These are phyloP conservation scores for Eucalyptus brandiana DNA, from an alignment of 345 rosid species.

Conservation along the genomic window DNA sequence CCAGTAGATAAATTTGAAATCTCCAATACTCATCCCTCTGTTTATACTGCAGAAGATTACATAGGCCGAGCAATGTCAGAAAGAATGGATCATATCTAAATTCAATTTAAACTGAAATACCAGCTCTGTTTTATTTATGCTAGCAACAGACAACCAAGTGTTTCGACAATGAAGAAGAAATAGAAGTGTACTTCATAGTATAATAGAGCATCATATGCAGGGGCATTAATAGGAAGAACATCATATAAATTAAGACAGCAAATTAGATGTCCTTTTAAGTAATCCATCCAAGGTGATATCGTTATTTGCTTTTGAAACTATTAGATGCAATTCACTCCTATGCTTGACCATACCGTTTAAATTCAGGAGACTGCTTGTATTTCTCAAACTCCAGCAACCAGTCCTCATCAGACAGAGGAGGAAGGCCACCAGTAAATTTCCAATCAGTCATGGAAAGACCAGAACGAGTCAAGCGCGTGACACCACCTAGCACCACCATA, in stretches of 20 bases:
- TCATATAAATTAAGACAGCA: background rate
- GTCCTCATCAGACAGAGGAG: conserved; percentile 75
- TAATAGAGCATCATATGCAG: background rate
- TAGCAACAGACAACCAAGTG: background rate
- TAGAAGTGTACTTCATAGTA: background rate
- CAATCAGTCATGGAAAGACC: conserved; percentile 98
- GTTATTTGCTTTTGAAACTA: background rate
- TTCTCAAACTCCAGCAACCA: conserved; percentile 81
- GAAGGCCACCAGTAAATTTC: conserved; percentile 80
- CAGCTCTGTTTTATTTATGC: background rate
- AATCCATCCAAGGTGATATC: background rate
- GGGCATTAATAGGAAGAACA: background rate
- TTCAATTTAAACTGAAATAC: background rate
- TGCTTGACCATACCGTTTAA: conserved; percentile 33
- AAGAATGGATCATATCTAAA: background rate
- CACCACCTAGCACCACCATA: conserved; percentile 87
- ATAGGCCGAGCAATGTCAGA: background rate
- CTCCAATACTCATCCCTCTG: conserved; percentile 87
- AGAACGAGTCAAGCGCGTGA: conserved; percentile 76
- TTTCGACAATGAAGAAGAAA: background rate
- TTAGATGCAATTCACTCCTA: background rate
- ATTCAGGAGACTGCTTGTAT: conserved; percentile 83
- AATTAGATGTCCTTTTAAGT: background rate
- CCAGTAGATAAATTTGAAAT: conserved; percentile 95
- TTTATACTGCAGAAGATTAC: conserved; percentile 38